Evolutionary conservation across 495 filamentous ascomycete genomes (phyloP), one percentile per base, ranked within the genome.

Genomic region (Neurospora sp.): DNA sequence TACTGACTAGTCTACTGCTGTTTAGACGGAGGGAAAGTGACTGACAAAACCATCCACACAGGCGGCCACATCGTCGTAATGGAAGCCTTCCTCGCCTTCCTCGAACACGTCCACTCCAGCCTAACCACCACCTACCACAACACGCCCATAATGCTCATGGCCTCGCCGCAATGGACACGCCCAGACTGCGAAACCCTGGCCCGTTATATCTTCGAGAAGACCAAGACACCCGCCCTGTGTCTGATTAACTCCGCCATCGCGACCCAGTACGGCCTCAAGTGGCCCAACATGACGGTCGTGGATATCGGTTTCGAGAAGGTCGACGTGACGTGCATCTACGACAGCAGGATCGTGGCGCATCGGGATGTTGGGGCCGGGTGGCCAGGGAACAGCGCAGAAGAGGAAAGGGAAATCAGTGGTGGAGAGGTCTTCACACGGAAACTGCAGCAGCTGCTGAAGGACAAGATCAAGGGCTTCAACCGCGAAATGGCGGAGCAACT

Each of bases 131-230:
- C 93, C 1, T 93, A 98, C 79, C 96, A 98, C 82, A 86, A 85
- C 77, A 98, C 94, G 0, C 94, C 96, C 2, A 92, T 99, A 76
- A 84, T 99, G 75, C 86, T 99, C 71, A 91, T 99, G 78, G 83
- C 90, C 17, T 90, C 96, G 69, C 96, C 96, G 0, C 89, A 89
- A 69, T 99, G 96, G 93, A 93, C 93, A 11, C 86, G 89, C 6
- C 88, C 90, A 69, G 93, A 97, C 80, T 90, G 90, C 77, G 94
- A 97, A 81, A 84, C 84, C 13, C 88, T 98, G 43, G 91, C 94
- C 5, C 92, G 93, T 72, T 99, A 97, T 83, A 88, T 98, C 75
- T 99, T 99, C 76, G 96, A 98, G 82, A 94, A 94, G 82, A 97
- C 97, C 80, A 97, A 96, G 84, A 93, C 91, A 1, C 96, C 96